phyloP scores from a whole-genome alignment of 257 asterid species.

The Capsicum rhomboideum region DNA sequence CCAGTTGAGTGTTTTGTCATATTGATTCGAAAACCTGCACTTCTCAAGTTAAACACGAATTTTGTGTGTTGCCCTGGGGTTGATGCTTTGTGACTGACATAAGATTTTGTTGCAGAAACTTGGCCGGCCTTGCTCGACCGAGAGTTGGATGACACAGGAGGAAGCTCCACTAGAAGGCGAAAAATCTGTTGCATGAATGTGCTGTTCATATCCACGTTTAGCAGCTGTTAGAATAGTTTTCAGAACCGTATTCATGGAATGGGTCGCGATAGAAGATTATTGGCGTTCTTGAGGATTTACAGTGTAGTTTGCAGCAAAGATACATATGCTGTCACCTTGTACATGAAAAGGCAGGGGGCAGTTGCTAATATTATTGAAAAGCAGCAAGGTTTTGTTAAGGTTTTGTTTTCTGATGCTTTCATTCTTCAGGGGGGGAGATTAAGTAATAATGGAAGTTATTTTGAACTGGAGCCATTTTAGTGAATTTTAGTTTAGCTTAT shows the following conservation, averaged over 20 bases:
- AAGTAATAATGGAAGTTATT: background rate
- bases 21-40: background rate
- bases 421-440: background rate
- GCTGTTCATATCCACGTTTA: background rate
- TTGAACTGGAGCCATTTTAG: background rate
- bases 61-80: background rate
- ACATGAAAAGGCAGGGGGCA: background rate
- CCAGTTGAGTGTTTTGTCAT: background rate
- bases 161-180: background rate
- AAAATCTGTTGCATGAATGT: background rate
- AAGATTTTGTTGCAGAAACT: slow-evolving; percentile 31
- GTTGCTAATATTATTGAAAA: background rate
- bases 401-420: background rate
- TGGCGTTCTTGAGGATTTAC: background rate
- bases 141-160: slow-evolving; percentile 14
- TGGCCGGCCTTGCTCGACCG: slow-evolving; percentile 24
- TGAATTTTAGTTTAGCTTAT: background rate
- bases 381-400: background rate
- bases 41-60: background rate
- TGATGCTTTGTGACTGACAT: background rate
- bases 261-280: background rate
- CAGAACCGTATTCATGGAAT: background rate
- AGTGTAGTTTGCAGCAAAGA: background rate
- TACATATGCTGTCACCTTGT: background rate
- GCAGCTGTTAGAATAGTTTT: background rate